Percentiles rank a stretch among this genome's conserved stretches.
phyloP scores from a whole-genome alignment of 345 rosid genomes.

The Brassica rapa region DNA sequence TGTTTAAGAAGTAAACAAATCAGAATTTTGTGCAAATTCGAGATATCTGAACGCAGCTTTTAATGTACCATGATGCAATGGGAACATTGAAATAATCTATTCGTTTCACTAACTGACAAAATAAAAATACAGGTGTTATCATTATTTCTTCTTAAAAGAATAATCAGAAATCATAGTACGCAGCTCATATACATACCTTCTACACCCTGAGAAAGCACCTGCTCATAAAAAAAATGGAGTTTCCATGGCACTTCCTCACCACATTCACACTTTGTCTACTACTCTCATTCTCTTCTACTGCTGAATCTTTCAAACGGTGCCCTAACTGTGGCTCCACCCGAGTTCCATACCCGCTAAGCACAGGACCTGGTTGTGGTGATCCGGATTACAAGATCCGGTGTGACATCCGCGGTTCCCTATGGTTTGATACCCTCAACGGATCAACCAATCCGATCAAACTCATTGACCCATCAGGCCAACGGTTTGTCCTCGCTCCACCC shows the following conservation, averaged over 20 bases:
- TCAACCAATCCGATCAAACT: background rate
- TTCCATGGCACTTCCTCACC: background rate
- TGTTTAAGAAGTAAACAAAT: background rate
- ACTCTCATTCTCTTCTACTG: background rate
- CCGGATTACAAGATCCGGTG: slow-evolving; percentile 4
- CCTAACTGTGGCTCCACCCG: slow-evolving; percentile 10
- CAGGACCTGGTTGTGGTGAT: background rate
- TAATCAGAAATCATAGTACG: background rate
- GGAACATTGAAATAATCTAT: background rate
- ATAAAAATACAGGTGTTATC: background rate
- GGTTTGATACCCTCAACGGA: background rate
- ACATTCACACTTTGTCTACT: background rate
- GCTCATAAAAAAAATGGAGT: background rate
- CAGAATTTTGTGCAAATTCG: background rate
- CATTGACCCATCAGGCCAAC: background rate
- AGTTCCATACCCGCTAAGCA: slow-evolving; percentile 4
- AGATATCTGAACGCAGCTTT: slow-evolving; percentile 3
- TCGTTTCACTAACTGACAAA: background rate
- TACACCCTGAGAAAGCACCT: slow-evolving; percentile 3
- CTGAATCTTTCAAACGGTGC: slow-evolving; percentile 4
- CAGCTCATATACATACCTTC: background rate
- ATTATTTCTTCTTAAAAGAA: background rate
- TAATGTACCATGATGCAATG: slow-evolving; percentile 6
- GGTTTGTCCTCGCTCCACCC: background rate
- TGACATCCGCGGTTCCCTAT: background rate